Percentiles rank a stretch among this genome's conserved stretches.
Evolutionary conservation across 352 stramenopile genomes (phyloP).

Genomic region (Thalassiosira livingstoniorum): DNA sequence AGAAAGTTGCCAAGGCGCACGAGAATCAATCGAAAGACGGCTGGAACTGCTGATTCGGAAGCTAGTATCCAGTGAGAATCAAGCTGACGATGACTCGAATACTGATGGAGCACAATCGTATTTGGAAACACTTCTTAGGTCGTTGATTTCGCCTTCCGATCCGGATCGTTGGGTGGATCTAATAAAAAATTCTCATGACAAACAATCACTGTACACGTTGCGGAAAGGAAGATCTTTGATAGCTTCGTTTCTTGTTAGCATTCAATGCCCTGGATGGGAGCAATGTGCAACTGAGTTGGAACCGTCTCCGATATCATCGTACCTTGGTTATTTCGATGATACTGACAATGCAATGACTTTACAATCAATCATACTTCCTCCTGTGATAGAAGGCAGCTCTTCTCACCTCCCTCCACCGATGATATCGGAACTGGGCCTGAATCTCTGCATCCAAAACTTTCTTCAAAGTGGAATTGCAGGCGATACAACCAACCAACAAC

Average conservation of each 20-base stretch:
- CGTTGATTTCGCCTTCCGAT: slow-evolving; percentile 40
- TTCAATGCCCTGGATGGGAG: slow-evolving; percentile 48
- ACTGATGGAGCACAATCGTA: slow-evolving; percentile 45
- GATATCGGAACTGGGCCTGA: slow-evolving; percentile 58
- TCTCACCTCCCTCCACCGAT: slow-evolving; percentile 40
- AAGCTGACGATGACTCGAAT: slow-evolving; percentile 15
- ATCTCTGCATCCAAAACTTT: slow-evolving; percentile 46
- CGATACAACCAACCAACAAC: not conserved
- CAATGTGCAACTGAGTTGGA: slow-evolving; percentile 9
- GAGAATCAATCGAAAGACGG: slow-evolving; percentile 48
- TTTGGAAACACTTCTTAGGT: slow-evolving; percentile 46
- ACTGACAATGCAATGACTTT: not conserved
- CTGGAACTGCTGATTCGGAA: slow-evolving; percentile 39
- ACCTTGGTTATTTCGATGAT: slow-evolving; percentile 51
- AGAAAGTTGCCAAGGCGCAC: slow-evolving; percentile 4
- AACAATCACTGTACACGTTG: slow-evolving; percentile 48
- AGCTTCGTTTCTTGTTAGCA: slow-evolving; percentile 44
- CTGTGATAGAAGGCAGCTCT: slow-evolving; percentile 8
- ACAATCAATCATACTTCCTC: slow-evolving; percentile 43
- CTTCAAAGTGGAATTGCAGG: slow-evolving; percentile 24
- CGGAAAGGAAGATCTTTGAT: slow-evolving; percentile 52
- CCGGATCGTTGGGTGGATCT: slow-evolving; percentile 42
- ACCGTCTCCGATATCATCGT: slow-evolving; percentile 45
- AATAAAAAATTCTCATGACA: slow-evolving; percentile 50
- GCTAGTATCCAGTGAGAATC: slow-evolving; percentile 10